Percentiles rank a stretch among this genome's conserved stretches.
Evolutionary conservation across 73 alveolate genomes (phyloP).

Genomic region (Tetrahymena elliotti): DNA sequence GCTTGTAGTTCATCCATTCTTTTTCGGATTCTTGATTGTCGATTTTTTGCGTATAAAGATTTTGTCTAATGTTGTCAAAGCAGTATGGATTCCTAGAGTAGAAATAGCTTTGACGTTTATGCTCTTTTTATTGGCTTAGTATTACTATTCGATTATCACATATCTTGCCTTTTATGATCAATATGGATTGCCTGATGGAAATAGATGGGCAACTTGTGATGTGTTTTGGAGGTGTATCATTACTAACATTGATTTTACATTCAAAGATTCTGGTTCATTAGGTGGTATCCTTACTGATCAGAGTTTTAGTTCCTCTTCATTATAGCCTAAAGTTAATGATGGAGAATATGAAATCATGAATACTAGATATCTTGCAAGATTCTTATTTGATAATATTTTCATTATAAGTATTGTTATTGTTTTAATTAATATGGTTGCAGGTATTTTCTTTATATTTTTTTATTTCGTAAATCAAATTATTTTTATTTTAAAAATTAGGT

Average conservation of each 20-base stretch:
- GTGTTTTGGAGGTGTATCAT: conserved; percentile 65
- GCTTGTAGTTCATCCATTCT: conserved; percentile 63
- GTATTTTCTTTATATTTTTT: neutral
- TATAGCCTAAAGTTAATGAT: neutral
- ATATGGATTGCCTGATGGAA: conserved; percentile 28
- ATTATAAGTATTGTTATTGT: conserved; percentile 79
- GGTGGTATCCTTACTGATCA: conserved; percentile 50
- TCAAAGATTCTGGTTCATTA: conserved; percentile 87
- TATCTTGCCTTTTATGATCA: conserved; percentile 68
- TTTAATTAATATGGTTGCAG: conserved; percentile 71
- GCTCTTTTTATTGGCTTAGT: conserved; percentile 75
- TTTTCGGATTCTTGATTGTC: conserved; percentile 76
- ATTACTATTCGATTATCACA: conserved; percentile 75
- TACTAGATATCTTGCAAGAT: conserved; percentile 48
- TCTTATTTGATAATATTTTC: conserved; percentile 79
- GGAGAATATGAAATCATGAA: neutral
- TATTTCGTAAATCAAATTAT: neutral
- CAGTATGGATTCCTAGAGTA: conserved; percentile 84
- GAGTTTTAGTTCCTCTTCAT: conserved; percentile 27
- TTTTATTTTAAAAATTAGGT: conserved; percentile 52
- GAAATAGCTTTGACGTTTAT: conserved; percentile 80
- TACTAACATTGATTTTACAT: conserved; percentile 70
- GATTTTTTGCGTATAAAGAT: conserved; percentile 73
- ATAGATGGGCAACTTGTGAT: conserved; percentile 40
- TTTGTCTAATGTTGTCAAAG: conserved; percentile 79